phyloP scores from a whole-genome alignment of 2,329 filamentous ascomycete genomes.

The Chaetoscypha palmicola region DNA sequence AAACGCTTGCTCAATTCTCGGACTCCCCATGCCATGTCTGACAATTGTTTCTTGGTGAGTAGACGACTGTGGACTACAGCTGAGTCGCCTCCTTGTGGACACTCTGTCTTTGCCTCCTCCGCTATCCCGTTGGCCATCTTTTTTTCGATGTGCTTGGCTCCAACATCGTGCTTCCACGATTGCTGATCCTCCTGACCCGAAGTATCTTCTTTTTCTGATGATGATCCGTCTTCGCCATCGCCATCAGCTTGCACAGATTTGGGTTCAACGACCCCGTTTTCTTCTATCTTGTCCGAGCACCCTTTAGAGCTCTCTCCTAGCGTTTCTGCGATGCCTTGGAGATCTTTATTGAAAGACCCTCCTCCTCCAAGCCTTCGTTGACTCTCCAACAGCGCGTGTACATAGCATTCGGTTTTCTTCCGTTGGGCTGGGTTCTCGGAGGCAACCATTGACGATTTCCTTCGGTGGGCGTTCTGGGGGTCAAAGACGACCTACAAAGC shows the following conservation, averaged over 20 bases:
- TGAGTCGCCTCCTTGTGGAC: conserved; percentile 12
- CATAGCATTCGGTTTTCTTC: conserved; percentile 51
- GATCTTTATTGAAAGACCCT: conserved; percentile 25
- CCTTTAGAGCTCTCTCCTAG: conserved; percentile 14
- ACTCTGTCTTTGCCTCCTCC: conserved; percentile 2
- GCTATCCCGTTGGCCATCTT: conserved; percentile 14
- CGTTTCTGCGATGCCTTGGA: conserved; percentile 27
- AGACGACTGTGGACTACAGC: conserved; percentile 52
- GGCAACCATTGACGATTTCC: conserved; percentile 58
- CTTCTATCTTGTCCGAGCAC: conserved; percentile 4
- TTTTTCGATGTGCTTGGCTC: conserved; percentile 11
- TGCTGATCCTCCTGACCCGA: conserved; percentile 50
- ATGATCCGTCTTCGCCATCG: too few species aligned
- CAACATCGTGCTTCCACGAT: conserved; percentile 40
- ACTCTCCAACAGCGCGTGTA: conserved; percentile 57
- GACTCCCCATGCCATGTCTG: conserved; percentile 95
- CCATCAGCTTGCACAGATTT: background rate
- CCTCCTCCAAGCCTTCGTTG: conserved; percentile 36
- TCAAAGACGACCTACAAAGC: conserved; percentile 51
- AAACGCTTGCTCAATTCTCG: conserved; percentile 81
- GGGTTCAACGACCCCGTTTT: conserved; percentile 8
- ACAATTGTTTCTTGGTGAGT: conserved; percentile 88
- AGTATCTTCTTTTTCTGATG: conserved; percentile 5
- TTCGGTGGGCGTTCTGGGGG: conserved; percentile 50
- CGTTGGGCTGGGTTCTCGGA: conserved; percentile 33